phyloP scores from a whole-genome alignment of 176 grass and related monocot species.

The Avena eriantha region DNA sequence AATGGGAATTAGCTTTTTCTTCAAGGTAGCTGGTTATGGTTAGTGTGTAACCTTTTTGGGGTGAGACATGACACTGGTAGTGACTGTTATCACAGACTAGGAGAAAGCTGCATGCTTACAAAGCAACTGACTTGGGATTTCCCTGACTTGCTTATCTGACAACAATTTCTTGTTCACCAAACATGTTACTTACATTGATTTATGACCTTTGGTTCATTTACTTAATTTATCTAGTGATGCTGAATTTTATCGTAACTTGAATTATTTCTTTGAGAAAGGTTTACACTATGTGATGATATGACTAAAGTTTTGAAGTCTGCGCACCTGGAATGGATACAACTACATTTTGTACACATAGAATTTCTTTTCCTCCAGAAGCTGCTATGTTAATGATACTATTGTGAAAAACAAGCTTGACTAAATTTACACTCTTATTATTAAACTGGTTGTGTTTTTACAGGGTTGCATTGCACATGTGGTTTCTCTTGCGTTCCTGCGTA shows the following conservation, averaged over 20 bases:
- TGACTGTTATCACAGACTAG: background rate
- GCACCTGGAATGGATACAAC: background rate
- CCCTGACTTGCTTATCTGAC: background rate
- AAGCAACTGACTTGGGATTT: constrained; percentile 9
- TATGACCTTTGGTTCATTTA: background rate
- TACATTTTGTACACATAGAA: background rate
- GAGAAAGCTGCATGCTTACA: background rate
- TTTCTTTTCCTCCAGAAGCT: background rate
- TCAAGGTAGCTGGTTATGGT: background rate
- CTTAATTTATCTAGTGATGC: background rate
- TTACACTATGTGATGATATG: background rate
- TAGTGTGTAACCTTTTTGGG: background rate
- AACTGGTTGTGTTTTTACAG: background rate
- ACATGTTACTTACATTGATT: background rate
- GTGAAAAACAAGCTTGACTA: background rate
- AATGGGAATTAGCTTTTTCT: constrained; percentile 3
- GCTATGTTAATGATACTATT: background rate
- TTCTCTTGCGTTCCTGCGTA: background rate
- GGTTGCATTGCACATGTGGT: background rate
- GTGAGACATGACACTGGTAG: background rate
- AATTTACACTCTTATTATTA: background rate
- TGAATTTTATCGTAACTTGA: background rate
- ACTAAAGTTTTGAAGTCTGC: background rate
- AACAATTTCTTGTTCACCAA: background rate
- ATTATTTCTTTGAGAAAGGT: background rate